Evolutionary conservation across 108 stramenopile genomes (phyloP).

Genomic region (Cyclotella cryptica): DNA sequence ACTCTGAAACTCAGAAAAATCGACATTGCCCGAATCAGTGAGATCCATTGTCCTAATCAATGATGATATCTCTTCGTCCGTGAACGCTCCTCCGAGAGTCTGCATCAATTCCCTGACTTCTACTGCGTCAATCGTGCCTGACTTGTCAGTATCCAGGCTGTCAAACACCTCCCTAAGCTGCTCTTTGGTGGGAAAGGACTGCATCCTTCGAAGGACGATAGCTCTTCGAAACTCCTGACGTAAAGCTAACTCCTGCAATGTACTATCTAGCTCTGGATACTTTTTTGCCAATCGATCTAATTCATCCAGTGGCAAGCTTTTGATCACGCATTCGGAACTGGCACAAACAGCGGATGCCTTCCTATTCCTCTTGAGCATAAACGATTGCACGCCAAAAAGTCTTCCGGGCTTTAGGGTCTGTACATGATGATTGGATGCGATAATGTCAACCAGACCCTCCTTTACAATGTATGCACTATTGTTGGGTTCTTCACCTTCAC

Average conservation of each 20-base stretch:
- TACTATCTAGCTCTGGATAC: constrained; percentile 54
- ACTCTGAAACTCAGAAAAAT: constrained; percentile 72
- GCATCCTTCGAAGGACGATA: constrained; percentile 63
- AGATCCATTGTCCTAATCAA: constrained; percentile 61
- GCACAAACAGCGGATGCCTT: constrained; percentile 62
- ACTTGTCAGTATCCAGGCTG: constrained; percentile 59
- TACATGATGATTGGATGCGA: constrained; percentile 47
- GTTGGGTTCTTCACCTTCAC: constrained; percentile 38
- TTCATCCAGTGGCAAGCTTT: constrained; percentile 59
- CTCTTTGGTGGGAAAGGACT: constrained; percentile 71
- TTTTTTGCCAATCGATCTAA: constrained; percentile 62
- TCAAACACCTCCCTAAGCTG: constrained; percentile 76
- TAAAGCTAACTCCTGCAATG: constrained; percentile 67
- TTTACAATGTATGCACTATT: constrained; percentile 63
- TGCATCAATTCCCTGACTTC: constrained; percentile 68
- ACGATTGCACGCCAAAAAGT: constrained; percentile 47
- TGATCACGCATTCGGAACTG: constrained; percentile 57
- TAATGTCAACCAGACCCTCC: constrained; percentile 60
- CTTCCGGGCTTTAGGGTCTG: constrained; percentile 43
- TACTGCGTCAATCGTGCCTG: constrained; percentile 63
- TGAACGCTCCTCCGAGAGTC: constrained; percentile 65
- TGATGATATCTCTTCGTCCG: constrained; percentile 74
- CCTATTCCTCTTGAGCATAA: constrained; percentile 38
- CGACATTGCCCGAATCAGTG: constrained; percentile 63
- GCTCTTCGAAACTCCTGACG: constrained; percentile 88